Base-by-base conservation (phyloP, 768 basidiomycete species). In the Psilocybe sp. region DNA sequence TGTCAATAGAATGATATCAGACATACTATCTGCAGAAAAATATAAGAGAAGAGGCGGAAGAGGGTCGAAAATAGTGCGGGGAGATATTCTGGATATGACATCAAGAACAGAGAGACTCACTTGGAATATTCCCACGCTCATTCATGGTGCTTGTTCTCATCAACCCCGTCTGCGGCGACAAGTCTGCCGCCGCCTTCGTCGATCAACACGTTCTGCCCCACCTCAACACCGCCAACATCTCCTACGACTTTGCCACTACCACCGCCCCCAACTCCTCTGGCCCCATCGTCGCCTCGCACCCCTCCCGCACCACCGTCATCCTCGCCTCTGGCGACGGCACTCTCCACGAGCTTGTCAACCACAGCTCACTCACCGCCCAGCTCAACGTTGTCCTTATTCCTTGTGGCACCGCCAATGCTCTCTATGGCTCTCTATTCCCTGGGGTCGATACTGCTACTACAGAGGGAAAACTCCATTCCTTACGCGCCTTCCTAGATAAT, bases 311-410 rank as follows among this genome's bases (percentile, higher is more conserved):
- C 45, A 76, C 76, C 0, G 62, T 89, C 41, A 61, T 89, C 44
- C 71, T 93, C 19, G 80, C 78, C 13, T 92, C 94, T 4, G 95
- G 95, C 7, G 95, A 98, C 66, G 95, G 95, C 14, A 97, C 94
- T 1, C 72, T 93, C 35, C 91, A 96, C 64, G 94, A 98, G 59
- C 80, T 96, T 54, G 75, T 94, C 61, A 88, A 87, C 53, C 75
- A 75, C 10, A 62, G 91, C 32, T 65, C 72, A 34, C 60, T 62
- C 18, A 55, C 59, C 43, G 49, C 3, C 51, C 50, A 16, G 51
- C 56, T 85, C 48, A 60, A 60, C 32, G 70, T 85, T 52, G 81
- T 71, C 14, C 76, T 79, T 41, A 65, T 89, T 39, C 92, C 93
- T 4, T 79, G 80, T 44, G 93, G 93, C 19, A 96, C 93, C n/a